Evolutionary conservation across 768 basidiomycete species (phyloP).

Genomic region (Mycena rebaudengoi): DNA sequence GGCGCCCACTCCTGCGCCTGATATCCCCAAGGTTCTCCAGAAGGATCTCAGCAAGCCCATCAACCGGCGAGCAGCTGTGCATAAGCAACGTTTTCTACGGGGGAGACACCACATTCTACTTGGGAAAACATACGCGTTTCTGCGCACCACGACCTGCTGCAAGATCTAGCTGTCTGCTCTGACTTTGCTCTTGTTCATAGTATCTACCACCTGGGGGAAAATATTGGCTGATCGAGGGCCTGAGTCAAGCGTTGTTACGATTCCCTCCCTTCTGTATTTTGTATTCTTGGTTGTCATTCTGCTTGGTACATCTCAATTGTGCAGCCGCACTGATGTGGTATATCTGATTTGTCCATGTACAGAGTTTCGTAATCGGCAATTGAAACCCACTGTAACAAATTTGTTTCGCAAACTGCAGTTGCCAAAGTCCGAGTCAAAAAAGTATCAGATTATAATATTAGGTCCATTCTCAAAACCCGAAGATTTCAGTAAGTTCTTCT

Average conservation of each 20-base stretch:
- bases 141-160: background rate
- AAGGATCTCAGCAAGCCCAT: too few relatives aligned
- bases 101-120: conserved; percentile 1
- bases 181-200: background rate
- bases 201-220: background rate
- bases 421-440: conserved; percentile 6
- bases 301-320: background rate
- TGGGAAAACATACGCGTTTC: background rate
- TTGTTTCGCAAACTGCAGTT: too few relatives aligned
- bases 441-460: conserved; percentile 2
- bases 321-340: background rate
- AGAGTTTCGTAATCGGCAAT: background rate
- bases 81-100: background rate
- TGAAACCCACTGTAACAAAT: background rate
- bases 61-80: background rate
- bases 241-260: background rate
- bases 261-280: background rate
- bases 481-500: background rate
- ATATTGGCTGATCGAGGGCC: background rate
- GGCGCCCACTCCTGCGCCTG: too few relatives aligned
- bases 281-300: background rate
- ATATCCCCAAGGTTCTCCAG: too few relatives aligned
- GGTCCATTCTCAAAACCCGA: background rate
- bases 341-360: too few relatives aligned
- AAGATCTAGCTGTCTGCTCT: background rate